Conservation (phyloP, 164 flowering plant genomes). For the Euptelea pleiosperma region DNA sequence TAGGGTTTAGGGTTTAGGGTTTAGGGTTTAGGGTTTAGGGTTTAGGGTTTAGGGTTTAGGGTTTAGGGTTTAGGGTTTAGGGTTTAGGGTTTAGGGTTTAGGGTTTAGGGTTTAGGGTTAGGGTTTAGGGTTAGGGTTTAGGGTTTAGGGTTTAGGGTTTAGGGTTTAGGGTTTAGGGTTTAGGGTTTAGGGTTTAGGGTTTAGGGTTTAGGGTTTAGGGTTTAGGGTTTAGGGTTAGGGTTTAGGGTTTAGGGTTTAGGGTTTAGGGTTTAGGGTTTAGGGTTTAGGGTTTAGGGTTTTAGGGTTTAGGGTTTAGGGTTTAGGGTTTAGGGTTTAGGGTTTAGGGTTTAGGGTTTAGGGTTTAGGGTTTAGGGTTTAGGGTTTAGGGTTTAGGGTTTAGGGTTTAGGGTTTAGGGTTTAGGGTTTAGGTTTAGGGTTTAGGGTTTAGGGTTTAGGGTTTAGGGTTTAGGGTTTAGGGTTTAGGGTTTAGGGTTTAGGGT, state of each 20-base stretch:
- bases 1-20: background rate
- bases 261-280: slow-evolving; percentile 11
- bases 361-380: slow-evolving; percentile 17
- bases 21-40: background rate
- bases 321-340: slow-evolving; percentile 14
- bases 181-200: background rate
- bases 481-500: slow-evolving; percentile 19
- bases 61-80: background rate
- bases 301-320: slow-evolving; percentile 19
- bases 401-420: slow-evolving; percentile 11
- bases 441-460: slow-evolving; percentile 19
- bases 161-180: background rate
- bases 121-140: background rate
- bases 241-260: slow-evolving; percentile 13
- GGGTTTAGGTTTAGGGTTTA: slow-evolving; percentile 24
- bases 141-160: background rate
- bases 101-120: background rate
- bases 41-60: background rate
- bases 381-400: slow-evolving; percentile 10
- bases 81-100: background rate
- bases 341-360: slow-evolving; percentile 12
- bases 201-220: background rate
- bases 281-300: slow-evolving; percentile 8
- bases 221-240: slow-evolving; percentile 14
- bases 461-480: slow-evolving; percentile 16